Conservation (phyloP, 176 grass and related monocot genomes). For the Tillandsia leiboldiana region DNA sequence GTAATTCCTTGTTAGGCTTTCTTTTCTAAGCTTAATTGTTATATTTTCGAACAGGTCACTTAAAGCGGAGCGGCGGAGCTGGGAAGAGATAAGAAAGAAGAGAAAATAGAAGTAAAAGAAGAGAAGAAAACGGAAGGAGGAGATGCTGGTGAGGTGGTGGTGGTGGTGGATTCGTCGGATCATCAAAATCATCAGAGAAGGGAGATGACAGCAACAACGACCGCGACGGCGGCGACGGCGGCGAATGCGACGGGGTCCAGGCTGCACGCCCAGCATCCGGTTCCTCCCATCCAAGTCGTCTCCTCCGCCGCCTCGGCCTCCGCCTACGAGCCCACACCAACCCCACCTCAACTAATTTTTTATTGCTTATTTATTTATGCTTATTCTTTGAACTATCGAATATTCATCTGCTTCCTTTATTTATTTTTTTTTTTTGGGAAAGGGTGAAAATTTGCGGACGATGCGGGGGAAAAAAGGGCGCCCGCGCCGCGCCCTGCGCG, state of each 20-base stretch:
- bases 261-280: constrained; percentile 55
- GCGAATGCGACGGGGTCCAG: constrained; percentile 17
- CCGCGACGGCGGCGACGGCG: constrained; percentile 4
- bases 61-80: neutral
- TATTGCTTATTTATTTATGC: constrained; percentile 8
- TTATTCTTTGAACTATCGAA: neutral
- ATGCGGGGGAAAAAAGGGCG: too few relatives aligned
- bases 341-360: constrained; percentile 36
- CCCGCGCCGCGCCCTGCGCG: too few relatives aligned
- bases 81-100: neutral
- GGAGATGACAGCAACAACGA: neutral
- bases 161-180: constrained; percentile 9
- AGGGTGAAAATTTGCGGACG: neutral
- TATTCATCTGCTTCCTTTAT: constrained; percentile 9
- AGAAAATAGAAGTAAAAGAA: neutral
- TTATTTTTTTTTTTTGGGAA: neutral
- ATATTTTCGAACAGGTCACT: neutral
- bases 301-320: constrained; percentile 31
- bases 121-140: neutral
- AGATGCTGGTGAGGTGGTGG: constrained; percentile 31
- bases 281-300: constrained; percentile 68
- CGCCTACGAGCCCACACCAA: constrained; percentile 28
- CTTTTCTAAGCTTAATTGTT: neutral
- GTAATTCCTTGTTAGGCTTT: neutral
- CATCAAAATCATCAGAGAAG: too few relatives aligned